phyloP scores from a whole-genome alignment of 164 flowering plant genomes.

The Dillenia suffruticosa region DNA sequence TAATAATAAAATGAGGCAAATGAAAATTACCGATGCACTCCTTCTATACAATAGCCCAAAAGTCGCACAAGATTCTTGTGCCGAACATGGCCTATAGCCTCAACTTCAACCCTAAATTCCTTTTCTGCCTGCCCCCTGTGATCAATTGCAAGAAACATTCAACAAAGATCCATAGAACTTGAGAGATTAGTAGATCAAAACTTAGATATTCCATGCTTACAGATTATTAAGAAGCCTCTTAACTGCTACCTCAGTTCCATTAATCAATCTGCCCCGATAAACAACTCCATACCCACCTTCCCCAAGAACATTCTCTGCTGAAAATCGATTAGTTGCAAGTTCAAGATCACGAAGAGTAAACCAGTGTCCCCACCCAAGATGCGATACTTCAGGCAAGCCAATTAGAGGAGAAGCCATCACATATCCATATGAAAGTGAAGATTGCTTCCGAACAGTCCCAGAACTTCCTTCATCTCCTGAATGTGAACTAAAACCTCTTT shows the following conservation, averaged over 20 bases:
- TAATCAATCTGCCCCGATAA: slow-evolving; percentile 63
- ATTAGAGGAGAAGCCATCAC: slow-evolving; percentile 70
- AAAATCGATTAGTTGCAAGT: slow-evolving; percentile 61
- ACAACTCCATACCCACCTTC: slow-evolving; percentile 98
- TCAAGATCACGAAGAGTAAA: slow-evolving; percentile 88
- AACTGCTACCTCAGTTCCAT: slow-evolving; percentile 87
- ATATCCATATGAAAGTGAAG: slow-evolving; percentile 35
- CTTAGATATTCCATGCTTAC: slow-evolving; percentile 39
- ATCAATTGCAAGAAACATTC: slow-evolving; percentile 7
- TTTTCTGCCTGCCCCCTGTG: slow-evolving; percentile 78
- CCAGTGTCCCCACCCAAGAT: slow-evolving; percentile 99
- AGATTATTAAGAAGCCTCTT: slow-evolving; percentile 83
- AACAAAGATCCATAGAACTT: not conserved
- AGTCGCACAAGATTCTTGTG: slow-evolving; percentile 81
- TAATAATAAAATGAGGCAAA: not conserved
- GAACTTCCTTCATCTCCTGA: slow-evolving; percentile 84
- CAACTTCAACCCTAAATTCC: slow-evolving; percentile 80
- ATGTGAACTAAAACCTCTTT: slow-evolving; percentile 64
- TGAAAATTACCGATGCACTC: slow-evolving; percentile 56
- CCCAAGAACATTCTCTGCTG: slow-evolving; percentile 67
- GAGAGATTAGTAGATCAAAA: not conserved
- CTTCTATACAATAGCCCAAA: slow-evolving; percentile 75
- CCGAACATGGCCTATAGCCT: slow-evolving; percentile 84
- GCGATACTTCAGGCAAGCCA: slow-evolving; percentile 85
- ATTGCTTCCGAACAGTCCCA: slow-evolving; percentile 43